Conservation (phyloP, 2,329 filamentous ascomycete genomes). For the Anthostomella pinea region DNA sequence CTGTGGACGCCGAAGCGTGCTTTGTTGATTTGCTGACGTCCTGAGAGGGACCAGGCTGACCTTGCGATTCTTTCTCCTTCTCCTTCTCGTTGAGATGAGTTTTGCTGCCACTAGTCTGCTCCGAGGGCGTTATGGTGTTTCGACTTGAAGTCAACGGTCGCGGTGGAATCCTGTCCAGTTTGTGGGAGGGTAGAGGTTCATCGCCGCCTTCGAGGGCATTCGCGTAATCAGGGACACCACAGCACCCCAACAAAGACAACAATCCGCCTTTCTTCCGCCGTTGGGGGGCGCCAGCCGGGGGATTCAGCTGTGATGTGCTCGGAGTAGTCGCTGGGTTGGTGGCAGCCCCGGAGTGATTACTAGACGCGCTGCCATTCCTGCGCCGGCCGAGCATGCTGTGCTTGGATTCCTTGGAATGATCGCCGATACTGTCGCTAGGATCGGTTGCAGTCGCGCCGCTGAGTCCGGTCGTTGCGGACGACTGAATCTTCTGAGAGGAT, state of each 20-base stretch:
- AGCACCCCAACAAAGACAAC: slow-evolving; percentile 64
- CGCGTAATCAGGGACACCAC: slow-evolving; percentile 59
- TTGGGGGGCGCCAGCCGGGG: slow-evolving; percentile 45
- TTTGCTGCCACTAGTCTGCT: slow-evolving; percentile 43
- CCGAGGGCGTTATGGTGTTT: slow-evolving; percentile 50
- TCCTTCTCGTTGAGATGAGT: slow-evolving; percentile 51
- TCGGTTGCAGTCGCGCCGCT: slow-evolving; percentile 60
- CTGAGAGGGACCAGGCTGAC: slow-evolving; percentile 31
- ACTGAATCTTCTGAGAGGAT: slow-evolving; percentile 59
- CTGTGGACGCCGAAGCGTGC: slow-evolving; percentile 44
- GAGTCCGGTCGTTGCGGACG: slow-evolving; percentile 56
- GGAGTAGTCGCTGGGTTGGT: slow-evolving; percentile 50
- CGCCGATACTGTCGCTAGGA: slow-evolving; percentile 59
- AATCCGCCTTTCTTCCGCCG: slow-evolving; percentile 55
- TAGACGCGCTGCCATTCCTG: slow-evolving; percentile 66
- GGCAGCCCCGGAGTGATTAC: slow-evolving; percentile 57
- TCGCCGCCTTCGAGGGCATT: slow-evolving; percentile 52
- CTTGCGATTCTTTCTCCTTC: slow-evolving; percentile 34
- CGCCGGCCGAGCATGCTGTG: slow-evolving; percentile 61
- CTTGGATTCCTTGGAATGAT: slow-evolving; percentile 64
- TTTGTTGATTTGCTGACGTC: slow-evolving; percentile 40
- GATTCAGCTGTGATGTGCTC: slow-evolving; percentile 50
- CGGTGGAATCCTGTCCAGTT: slow-evolving; percentile 55
- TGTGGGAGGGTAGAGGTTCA: slow-evolving; percentile 52
- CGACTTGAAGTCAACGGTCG: slow-evolving; percentile 54